Evolutionary conservation across 441 rosid genomes (phyloP).

Genomic region (Bocquillonia castaneifolia): DNA sequence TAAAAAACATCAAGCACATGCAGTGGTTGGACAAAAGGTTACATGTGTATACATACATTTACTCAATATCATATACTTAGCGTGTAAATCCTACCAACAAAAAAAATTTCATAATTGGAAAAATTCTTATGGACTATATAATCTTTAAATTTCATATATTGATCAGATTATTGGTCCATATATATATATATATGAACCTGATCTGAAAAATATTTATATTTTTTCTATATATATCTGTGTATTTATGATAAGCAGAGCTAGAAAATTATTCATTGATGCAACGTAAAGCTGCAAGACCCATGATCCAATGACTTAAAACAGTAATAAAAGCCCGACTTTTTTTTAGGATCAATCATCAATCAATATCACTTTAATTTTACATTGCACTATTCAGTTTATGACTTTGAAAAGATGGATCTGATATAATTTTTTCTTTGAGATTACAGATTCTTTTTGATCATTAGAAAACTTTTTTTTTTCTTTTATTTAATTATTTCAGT

Average conservation of each 20-base stretch:
- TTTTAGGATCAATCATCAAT: background rate
- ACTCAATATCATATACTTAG: constrained; percentile 1
- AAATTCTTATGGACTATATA: no score
- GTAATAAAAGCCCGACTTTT: background rate
- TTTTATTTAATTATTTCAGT: no score
- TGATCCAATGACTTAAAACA: constrained; percentile 14
- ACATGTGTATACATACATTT: background rate
- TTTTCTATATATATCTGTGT: no score
- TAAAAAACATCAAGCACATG: constrained; percentile 23
- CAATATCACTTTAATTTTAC: background rate
- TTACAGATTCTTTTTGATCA: constrained; percentile 16
- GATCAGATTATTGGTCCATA: background rate
- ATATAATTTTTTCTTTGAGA: background rate
- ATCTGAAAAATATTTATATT: no score
- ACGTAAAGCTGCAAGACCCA: constrained; percentile 19
- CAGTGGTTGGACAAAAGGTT: constrained; percentile 21
- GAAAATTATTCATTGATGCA: constrained; percentile 14
- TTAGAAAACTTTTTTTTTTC: background rate
- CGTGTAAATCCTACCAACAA: constrained; percentile 4
- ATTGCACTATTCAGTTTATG: background rate
- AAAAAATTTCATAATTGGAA: no score
- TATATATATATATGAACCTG: no score
- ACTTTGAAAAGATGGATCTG: constrained; percentile 13
- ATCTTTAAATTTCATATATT: background rate
- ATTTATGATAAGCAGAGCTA: constrained; percentile 1